A percentile compares a stretch with the other conserved stretches of the same genome.
Conservation (phyloP, 768 basidiomycete genomes). For the Lactarius sp. region DNA sequence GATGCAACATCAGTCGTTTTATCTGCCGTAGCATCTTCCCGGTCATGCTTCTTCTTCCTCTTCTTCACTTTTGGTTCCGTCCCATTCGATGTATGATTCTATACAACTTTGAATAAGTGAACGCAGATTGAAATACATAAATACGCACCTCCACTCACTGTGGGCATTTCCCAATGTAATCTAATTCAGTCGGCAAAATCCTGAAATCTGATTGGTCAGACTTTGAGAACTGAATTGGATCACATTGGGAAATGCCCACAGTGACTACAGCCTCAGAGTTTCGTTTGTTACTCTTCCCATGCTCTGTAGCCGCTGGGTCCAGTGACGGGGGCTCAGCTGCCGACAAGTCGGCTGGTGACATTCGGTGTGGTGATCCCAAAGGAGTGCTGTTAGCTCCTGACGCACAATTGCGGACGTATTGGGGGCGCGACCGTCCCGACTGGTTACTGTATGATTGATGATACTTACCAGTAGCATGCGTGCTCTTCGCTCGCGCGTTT, state of each 20-base stretch:
- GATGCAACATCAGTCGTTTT: not conserved
- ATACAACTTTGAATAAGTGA: constrained; percentile 3
- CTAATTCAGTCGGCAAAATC: no score
- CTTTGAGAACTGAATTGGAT: no score
- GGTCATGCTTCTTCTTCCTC: constrained; percentile 35
- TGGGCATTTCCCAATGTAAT: no score
- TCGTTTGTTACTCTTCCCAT: not conserved
- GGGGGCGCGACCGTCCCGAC: constrained; percentile 17
- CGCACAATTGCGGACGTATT: constrained; percentile 24
- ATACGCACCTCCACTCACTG: constrained; percentile 10
- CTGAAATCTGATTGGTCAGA: no score
- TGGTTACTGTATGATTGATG: constrained; percentile 9
- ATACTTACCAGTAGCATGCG: constrained; percentile 27
- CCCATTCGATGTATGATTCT: constrained; percentile 8
- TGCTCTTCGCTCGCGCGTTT: constrained; percentile 12
- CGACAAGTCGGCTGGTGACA: constrained; percentile 39
- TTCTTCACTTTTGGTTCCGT: constrained; percentile 26
- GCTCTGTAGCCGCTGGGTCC: constrained; percentile 1
- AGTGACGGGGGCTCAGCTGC: constrained; percentile 22
- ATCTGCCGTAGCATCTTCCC: not conserved
- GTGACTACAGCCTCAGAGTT: not conserved
- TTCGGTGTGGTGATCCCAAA: constrained; percentile 55
- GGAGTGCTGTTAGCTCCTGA: constrained; percentile 73
- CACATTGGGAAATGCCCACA: no score
- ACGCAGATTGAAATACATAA: not conserved